Evolutionary conservation across 495 filamentous ascomycete species (phyloP).

Genomic region (Hypoxylon rickii): DNA sequence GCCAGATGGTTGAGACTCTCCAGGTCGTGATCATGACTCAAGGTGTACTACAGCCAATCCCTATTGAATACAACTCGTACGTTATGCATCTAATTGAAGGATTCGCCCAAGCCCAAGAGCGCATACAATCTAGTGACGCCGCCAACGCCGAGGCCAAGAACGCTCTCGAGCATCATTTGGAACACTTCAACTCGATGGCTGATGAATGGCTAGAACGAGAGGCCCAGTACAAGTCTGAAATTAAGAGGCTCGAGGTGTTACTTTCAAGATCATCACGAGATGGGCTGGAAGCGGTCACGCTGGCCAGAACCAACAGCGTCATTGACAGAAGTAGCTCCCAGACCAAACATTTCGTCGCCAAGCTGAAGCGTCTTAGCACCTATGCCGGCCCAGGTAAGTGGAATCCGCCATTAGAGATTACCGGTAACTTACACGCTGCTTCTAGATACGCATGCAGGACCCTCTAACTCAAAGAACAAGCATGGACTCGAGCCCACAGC

Average conservation of each 20-base stretch:
- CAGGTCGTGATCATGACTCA: slow-evolving; percentile 44
- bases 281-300: slow-evolving; percentile 51
- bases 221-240: slow-evolving; percentile 49
- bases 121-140: slow-evolving; percentile 19
- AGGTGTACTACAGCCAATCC: slow-evolving; percentile 36
- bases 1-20: slow-evolving; percentile 50
- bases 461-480: neutral
- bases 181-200: slow-evolving; percentile 43
- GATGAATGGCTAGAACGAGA: slow-evolving; percentile 50
- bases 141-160: slow-evolving; percentile 37
- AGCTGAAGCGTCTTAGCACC: slow-evolving; percentile 35
- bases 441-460: neutral
- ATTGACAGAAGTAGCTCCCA: slow-evolving; percentile 41
- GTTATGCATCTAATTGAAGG: slow-evolving; percentile 49
- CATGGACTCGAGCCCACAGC: neutral
- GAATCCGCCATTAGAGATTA: neutral
- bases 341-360: slow-evolving; percentile 41
- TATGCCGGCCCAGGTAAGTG: slow-evolving; percentile 9
- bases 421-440: neutral
- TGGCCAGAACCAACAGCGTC: slow-evolving; percentile 50
- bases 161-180: slow-evolving; percentile 44
- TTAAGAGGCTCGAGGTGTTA: slow-evolving; percentile 55
- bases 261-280: slow-evolving; percentile 50
- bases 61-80: slow-evolving; percentile 46
- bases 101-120: slow-evolving; percentile 31